Conservation (phyloP, 345 rosid genomes). For the Eucalyptus sp. region DNA sequence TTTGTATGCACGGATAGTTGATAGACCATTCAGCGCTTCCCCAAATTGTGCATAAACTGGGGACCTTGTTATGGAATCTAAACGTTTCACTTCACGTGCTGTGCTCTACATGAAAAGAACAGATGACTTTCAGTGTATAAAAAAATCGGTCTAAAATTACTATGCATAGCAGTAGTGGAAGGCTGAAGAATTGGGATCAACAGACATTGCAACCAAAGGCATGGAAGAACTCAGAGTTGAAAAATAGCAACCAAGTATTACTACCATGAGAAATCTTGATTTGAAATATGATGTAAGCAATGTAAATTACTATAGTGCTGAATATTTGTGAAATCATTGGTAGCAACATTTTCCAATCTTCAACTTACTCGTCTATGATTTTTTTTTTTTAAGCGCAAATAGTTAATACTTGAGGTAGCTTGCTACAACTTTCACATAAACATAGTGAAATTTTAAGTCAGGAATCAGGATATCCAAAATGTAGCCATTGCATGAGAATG, state of each 20-base stretch:
- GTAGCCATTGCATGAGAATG: neutral
- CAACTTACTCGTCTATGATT: neutral
- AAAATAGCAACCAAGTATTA: neutral
- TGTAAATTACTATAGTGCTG: neutral
- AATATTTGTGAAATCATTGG: neutral
- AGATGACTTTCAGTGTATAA: neutral
- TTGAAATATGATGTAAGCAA: neutral
- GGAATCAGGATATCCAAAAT: neutral
- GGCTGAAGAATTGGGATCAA: neutral
- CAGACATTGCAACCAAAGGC: neutral
- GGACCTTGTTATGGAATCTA: slow-evolving; percentile 91
- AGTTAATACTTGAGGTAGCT: neutral
- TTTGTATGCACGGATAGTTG: slow-evolving; percentile 92
- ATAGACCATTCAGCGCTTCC: slow-evolving; percentile 90
- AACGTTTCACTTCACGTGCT: slow-evolving; percentile 93
- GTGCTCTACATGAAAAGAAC: slow-evolving; percentile 51
- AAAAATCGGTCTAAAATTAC: neutral
- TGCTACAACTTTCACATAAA: neutral
- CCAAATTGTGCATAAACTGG: slow-evolving; percentile 99
- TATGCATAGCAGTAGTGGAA: neutral
- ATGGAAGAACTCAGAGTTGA: neutral
- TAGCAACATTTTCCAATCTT: neutral
- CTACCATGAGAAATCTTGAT: neutral
- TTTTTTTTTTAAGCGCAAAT: neutral
- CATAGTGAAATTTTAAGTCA: neutral